phyloP scores from a whole-genome alignment of 1,284 basidiomycete genomes.

The Ustilago cynodontis region DNA sequence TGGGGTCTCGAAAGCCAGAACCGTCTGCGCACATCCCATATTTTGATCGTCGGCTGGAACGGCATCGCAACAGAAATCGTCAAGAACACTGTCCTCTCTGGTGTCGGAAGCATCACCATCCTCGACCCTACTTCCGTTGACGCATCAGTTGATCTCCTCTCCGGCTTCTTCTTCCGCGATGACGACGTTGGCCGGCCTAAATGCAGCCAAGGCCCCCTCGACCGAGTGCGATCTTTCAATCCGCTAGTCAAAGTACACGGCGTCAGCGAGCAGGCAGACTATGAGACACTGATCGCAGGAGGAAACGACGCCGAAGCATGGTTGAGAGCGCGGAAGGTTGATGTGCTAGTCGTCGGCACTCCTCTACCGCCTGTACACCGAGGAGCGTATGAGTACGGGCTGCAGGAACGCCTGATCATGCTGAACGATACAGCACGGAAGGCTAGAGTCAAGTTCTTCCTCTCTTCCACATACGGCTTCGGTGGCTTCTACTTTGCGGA shows the following conservation, averaged over 20 bases:
- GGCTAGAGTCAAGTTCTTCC: conserved; percentile 76
- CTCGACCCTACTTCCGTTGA: conserved; percentile 71
- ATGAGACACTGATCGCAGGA: conserved; percentile 27
- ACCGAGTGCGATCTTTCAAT: conserved; percentile 86
- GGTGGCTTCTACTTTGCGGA: conserved; percentile 95
- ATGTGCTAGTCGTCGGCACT: conserved; percentile 61
- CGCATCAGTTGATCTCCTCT: conserved; percentile 81
- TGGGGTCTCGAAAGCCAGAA: conserved; percentile 99
- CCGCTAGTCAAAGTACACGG: conserved; percentile 85
- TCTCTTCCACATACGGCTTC: conserved; percentile 88
- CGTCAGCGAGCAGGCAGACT: conserved; percentile 24
- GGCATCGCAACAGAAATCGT: conserved; percentile 94
- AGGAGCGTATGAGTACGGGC: neutral
- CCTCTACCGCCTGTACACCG: neutral
- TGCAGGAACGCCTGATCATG: conserved; percentile 74
- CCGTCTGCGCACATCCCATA: conserved; percentile 92
- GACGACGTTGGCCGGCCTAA: conserved; percentile 76
- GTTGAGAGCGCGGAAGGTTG: conserved; percentile 72
- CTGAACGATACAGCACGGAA: conserved; percentile 81
- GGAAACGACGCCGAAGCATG: conserved; percentile 58
- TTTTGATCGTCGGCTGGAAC: conserved; percentile 83
- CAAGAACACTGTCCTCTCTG: conserved; percentile 83
- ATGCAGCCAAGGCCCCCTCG: conserved; percentile 32
- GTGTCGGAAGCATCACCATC: conserved; percentile 75
- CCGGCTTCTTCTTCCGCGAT: conserved; percentile 93